Evolutionary conservation across 495 filamentous ascomycete genomes (phyloP).

Genomic region (Staphylotrichum longicolle): DNA sequence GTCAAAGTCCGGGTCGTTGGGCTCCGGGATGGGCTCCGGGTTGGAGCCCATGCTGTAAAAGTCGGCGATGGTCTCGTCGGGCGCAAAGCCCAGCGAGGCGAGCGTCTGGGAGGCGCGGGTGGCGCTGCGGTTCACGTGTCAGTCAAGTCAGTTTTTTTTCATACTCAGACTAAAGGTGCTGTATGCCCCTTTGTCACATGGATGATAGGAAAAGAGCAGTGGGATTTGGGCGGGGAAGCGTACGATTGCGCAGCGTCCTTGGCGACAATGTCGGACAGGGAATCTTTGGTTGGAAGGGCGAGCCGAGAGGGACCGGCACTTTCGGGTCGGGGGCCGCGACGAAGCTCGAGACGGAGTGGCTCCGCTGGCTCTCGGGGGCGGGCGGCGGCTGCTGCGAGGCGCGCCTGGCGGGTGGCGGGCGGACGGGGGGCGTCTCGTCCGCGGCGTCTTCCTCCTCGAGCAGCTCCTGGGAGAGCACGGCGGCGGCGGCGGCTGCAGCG

Average conservation of each 20-base stretch:
- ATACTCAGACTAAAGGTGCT: no score
- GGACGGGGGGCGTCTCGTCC: conserved; percentile 16
- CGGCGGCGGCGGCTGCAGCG: neutral
- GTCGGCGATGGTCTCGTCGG: conserved; percentile 39
- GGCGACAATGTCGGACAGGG: conserved; percentile 39
- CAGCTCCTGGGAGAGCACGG: conserved; percentile 11
- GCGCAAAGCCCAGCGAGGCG: conserved; percentile 38
- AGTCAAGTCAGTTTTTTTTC: no score
- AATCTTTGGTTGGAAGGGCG: conserved; percentile 18
- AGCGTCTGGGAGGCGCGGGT: conserved; percentile 36
- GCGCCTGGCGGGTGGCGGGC: conserved; percentile 24
- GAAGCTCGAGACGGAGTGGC: conserved; percentile 18
- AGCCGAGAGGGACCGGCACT: neutral
- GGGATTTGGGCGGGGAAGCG: neutral
- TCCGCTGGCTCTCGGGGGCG: conserved; percentile 9
- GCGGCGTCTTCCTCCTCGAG: conserved; percentile 20
- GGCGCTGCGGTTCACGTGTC: conserved; percentile 18
- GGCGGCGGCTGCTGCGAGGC: conserved; percentile 3
- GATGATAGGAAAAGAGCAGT: neutral
- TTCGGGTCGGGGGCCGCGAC: conserved; percentile 6
- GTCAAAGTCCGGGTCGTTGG: conserved; percentile 28
- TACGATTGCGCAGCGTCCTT: conserved; percentile 38
- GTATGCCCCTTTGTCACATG: conserved; percentile 1
- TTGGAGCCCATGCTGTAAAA: conserved; percentile 41
- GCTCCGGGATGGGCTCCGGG: conserved; percentile 32